phyloP scores from a whole-genome alignment of 1,284 basidiomycete genomes.

The Quambalaria eucalypti region DNA sequence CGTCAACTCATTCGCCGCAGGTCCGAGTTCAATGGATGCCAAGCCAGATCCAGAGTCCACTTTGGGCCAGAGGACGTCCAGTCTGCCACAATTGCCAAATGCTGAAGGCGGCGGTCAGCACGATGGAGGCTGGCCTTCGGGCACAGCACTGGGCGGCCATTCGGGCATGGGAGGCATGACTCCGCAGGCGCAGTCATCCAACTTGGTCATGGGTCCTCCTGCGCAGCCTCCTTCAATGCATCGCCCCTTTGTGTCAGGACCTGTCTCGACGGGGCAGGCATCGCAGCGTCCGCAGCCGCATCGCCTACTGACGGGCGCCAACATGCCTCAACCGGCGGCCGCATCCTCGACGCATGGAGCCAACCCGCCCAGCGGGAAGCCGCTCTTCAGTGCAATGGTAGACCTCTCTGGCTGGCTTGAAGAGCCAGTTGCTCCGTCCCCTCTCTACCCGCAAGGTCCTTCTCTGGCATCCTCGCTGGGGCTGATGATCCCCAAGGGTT shows the following conservation, averaged over 20 bases:
- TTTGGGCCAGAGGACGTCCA: too few relatives aligned
- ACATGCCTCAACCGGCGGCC: slow-evolving; percentile 7
- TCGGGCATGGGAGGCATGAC: too few relatives aligned
- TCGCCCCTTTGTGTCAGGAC: too few relatives aligned
- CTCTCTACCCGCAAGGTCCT: slow-evolving; percentile 38
- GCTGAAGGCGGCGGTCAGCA: too few relatives aligned
- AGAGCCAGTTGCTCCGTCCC: slow-evolving; percentile 42
- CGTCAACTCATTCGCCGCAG: slow-evolving; percentile 3
- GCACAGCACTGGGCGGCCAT: too few relatives aligned
- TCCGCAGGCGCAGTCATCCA: too few relatives aligned
- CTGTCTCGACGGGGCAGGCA: too few relatives aligned
- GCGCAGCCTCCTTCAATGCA: neutral
- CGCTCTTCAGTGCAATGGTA: slow-evolving; percentile 14
- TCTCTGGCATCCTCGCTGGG: slow-evolving; percentile 17
- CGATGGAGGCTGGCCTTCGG: too few relatives aligned
- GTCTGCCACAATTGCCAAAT: too few relatives aligned
- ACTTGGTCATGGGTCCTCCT: too few relatives aligned
- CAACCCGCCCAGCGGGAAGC: slow-evolving; percentile 1
- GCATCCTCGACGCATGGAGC: neutral
- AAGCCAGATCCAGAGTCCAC: too few relatives aligned
- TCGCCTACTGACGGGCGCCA: slow-evolving; percentile 8
- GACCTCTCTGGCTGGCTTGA: slow-evolving; percentile 43
- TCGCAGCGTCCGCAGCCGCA: slow-evolving; percentile 6
- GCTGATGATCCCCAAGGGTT: too few relatives aligned
- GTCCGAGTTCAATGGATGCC: neutral